A percentile compares a stretch with the other conserved stretches of the same genome.
These are phyloP conservation scores for Didymella pinodella DNA, from an alignment of 2,329 filamentous ascomycete genomes.

Conservation along the genomic window DNA sequence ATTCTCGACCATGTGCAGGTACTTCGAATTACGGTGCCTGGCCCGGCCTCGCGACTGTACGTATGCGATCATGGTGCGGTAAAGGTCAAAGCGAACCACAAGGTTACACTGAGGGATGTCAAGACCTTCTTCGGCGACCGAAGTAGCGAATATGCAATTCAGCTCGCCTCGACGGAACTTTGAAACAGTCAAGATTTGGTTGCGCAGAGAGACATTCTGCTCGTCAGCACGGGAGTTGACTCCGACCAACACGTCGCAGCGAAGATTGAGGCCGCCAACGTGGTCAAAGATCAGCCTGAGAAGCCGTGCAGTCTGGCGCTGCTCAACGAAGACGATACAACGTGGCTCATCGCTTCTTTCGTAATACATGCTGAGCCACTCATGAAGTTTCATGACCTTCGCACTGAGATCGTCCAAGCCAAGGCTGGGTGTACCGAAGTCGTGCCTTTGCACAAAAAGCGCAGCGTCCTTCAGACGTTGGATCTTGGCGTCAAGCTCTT, in stretches of 20 bases:
- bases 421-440: constrained; percentile 53
- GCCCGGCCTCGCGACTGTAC: constrained; percentile 92
- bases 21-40: constrained; percentile 77
- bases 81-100: constrained; percentile 83
- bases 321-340: constrained; percentile 88
- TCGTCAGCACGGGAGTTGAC: constrained; percentile 62
- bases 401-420: constrained; percentile 65
- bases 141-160: constrained; percentile 70
- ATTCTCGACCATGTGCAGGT: constrained; percentile 82
- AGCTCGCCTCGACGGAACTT: constrained; percentile 67
- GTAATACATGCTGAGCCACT: constrained; percentile 71
- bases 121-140: constrained; percentile 71
- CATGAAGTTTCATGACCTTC: constrained; percentile 73
- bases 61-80: constrained; percentile 90
- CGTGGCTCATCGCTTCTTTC: constrained; percentile 63
- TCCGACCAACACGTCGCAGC: constrained; percentile 71
- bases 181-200: constrained; percentile 77
- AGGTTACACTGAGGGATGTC: constrained; percentile 73
- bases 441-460: constrained; percentile 62
- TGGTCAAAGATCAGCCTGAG: constrained; percentile 71
- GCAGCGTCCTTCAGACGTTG: constrained; percentile 66
- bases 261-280: constrained; percentile 67
- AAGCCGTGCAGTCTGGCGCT: constrained; percentile 77
- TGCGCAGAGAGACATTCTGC: constrained; percentile 71
- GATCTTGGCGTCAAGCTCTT: constrained; percentile 62